Base-by-base conservation (phyloP, 495 filamentous ascomycete species). In the Astrocystis sublimbata region DNA sequence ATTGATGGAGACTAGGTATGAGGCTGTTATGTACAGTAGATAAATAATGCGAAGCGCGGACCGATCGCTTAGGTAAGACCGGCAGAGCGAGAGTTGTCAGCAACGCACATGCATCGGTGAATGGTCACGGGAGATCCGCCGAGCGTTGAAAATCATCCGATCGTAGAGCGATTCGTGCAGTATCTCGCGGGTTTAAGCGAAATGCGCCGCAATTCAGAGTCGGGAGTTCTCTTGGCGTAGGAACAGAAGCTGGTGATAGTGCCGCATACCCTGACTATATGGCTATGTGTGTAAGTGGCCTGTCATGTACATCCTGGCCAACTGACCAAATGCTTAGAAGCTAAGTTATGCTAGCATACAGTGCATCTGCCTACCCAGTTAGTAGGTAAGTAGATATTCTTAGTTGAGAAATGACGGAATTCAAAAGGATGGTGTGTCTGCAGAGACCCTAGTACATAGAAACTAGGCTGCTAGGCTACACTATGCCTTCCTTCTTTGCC, bases 1-100 rank as follows among this genome's bases (percentile, higher is more conserved):
- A n/a, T n/a, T 3, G 13, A 13, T 13, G 52, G 24, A 24, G 23
- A 56, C 8, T 35, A n/a, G n/a, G n/a, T n/a, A 42, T 30, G 24
- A 42, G 23, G 52, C 35, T 42, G 31, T 30, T 21, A n/a, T n/a
- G n/a, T n/a, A n/a, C n/a, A n/a, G n/a, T n/a, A n/a, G n/a, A 28
- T 56, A 23, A 56, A 30, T 49, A 31, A 30, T 17, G 26, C 46
- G 24, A 47, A 28, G 28, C 23, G 24, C 38, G 4, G 46, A 23
- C 9, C 19, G 43, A 57, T 38, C 38, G 54, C 54, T 57, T 38
- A 57, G 54, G 54, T 57, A 17, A 57, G 54, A 57, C 31, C 8
- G 21, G 36, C 15, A 54, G 23, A 23, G 6, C 13, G 17, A 30
- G 7, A 49, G 13, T 2, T 30, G 46, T 49, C 30, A 52, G 28